These are phyloP conservation scores for Dactylellina sp. DNA, from an alignment of 2,329 filamentous ascomycete species.

Conservation along the genomic window DNA sequence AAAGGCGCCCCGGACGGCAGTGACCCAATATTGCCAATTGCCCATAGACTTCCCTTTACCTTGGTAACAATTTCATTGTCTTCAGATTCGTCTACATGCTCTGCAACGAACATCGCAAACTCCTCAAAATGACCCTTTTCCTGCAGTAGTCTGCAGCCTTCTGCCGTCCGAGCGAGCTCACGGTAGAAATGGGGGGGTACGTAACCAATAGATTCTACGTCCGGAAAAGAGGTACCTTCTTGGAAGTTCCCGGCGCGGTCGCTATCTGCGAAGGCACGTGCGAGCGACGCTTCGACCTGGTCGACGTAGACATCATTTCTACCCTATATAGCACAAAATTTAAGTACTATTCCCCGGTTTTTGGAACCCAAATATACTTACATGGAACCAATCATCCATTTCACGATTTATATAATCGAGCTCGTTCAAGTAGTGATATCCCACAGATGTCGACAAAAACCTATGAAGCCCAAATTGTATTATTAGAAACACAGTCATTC, in stretches of 20 bases:
- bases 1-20: constrained; percentile 98
- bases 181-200: constrained; percentile 99
- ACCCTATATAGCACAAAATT: constrained; percentile 65
- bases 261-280: constrained; percentile 77
- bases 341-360: no score
- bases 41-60: constrained; percentile 97
- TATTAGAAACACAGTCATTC: neutral
- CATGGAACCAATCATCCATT: constrained; percentile 99
- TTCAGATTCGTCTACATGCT: constrained; percentile 85
- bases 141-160: constrained; percentile 88
- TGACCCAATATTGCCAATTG: constrained; percentile 95
- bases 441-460: constrained; percentile 94
- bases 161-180: constrained; percentile 89
- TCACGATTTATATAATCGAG: constrained; percentile 99
- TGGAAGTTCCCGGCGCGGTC: constrained; percentile 67
- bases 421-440: constrained; percentile 96
- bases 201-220: constrained; percentile 67
- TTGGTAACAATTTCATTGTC: constrained; percentile 88
- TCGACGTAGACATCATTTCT: constrained; percentile 96
- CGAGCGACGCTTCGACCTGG: constrained; percentile 93
- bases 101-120: constrained; percentile 87
- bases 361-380: constrained; percentile 46
- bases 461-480: constrained; percentile 29
- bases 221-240: constrained; percentile 69
- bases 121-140: constrained; percentile 97